These are phyloP conservation scores for Colletotrichum neosansevieriae DNA, from an alignment of 2,329 filamentous ascomycete species.

Conservation along the genomic window DNA sequence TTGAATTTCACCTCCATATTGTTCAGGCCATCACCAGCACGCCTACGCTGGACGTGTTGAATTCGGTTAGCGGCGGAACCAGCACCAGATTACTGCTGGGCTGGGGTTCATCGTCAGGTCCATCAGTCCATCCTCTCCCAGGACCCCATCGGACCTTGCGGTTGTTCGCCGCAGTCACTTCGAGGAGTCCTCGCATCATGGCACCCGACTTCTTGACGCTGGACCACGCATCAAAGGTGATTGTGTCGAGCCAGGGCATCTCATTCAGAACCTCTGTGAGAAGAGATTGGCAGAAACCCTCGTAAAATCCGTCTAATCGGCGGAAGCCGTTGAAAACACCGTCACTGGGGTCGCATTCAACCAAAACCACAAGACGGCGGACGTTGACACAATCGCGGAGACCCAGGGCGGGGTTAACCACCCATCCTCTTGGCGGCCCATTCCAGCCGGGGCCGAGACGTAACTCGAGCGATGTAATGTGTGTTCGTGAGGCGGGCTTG, in stretches of 20 bases:
- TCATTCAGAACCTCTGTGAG: constrained; percentile 67
- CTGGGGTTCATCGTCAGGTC: constrained; percentile 54
- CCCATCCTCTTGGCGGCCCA: constrained; percentile 77
- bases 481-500: constrained; percentile 68
- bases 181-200: constrained; percentile 72
- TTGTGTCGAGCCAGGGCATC: constrained; percentile 65
- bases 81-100: constrained; percentile 23
- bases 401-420: constrained; percentile 73
- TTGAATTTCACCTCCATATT: not conserved
- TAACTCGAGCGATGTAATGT: constrained; percentile 74
- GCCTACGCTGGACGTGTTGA: constrained; percentile 28
- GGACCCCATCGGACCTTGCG: constrained; percentile 75
- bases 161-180: constrained; percentile 60
- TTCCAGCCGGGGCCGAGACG: constrained; percentile 80
- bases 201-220: constrained; percentile 74
- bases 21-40: constrained; percentile 39
- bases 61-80: constrained; percentile 25
- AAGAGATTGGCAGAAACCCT: constrained; percentile 71
- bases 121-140: constrained; percentile 73
- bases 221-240: constrained; percentile 78
- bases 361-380: constrained; percentile 72
- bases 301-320: constrained; percentile 75
- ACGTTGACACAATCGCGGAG: constrained; percentile 72
- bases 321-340: constrained; percentile 76
- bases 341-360: constrained; percentile 79